Base-by-base conservation (phyloP, 306 rosid species). In the Corylus avellana region DNA sequence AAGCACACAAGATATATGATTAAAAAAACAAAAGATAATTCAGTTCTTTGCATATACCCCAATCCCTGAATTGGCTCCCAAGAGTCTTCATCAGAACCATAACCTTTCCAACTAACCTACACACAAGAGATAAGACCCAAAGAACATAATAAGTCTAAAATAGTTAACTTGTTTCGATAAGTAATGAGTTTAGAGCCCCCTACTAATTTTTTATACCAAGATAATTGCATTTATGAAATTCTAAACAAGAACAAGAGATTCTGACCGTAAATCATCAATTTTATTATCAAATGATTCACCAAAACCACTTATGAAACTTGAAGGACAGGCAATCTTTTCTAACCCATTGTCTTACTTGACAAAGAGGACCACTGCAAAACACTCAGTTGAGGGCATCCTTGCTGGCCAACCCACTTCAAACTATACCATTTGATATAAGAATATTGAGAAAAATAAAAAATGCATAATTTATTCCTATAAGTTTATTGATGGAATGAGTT, bases 61-160 rank as follows among this genome's bases (percentile, higher is more conserved):
- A 94, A 74, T 50, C 89, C 90, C 1, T 78, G 81, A 1, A 89
- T 73, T 44, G 98, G 98, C 82, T 94, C 98, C 98, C 97, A 94
- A 1, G 94, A 66, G 70, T 94, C 97, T 42, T 57, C 89, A 7
- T 84, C 85, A 54, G 89, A 12, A 12, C 75, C 97, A 75, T 94
- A 92, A 6, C 97, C 97, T 77, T 89, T 92, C 98, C 98, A 94
- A 3, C 63, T 74, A 69, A 94, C 91, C 98, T 94, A 77, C 61
- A 80, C 20, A 29, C 14, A 29, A 9, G 61, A 67, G 50, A 67
- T 67, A 13, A n/a, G 22, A 67, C 48, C 72, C 72, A 67, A 42
- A 18, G 20, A 25, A 22, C 17, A 78, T 12, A 20, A 22, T 2
- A 63, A 55, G 55, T 18, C 22, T 51, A 18, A 73, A 27, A 64